Evolutionary conservation across 768 basidiomycete species (phyloP), one percentile per base, ranked within the genome.

Genomic region (Collybiopsis luxurians): DNA sequence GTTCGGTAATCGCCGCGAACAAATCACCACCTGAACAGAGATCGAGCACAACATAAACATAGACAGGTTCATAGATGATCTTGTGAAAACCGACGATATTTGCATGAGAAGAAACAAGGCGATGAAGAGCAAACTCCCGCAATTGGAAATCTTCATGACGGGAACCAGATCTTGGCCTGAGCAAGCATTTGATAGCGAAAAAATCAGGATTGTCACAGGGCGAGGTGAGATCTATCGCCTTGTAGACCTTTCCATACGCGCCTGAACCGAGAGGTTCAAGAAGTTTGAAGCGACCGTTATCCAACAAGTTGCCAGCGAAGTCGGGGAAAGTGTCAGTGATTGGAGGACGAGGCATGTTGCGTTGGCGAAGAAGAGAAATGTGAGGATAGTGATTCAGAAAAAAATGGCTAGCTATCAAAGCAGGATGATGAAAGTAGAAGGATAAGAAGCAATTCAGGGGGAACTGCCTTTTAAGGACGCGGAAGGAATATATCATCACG

Each of bases 151-250:
- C 68, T 24, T 79, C 80, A 60, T 84, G 79, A 50, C 78, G 75
- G 38, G 79, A 74, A 43, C 83, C 81, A 57, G 80, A 73, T 13
- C 77, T 76, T n/a, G 72, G 71, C 62, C 81, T 83, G 63, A 80
- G 75, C 49, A 92, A 77, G 66, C 89, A 91, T 69, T 94, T 94
- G 70, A 93, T 80, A 48, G 90, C 89, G 61, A 81, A 85, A 68
- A 77, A 79, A 45, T 67, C 64, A 15, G 72, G 77, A 50, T 67
- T 67, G 42, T 74, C 64, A 19, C 61, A 66, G 28, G 73, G 70
- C 50, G 73, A 74, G 30, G 68, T 66, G 40, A 70, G 66, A 66
- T 89, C 85, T 49, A 85, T 67, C 27, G 88, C 90, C 53, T 81
- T 78, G 71, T 92, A 92, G 61, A 93, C 90, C 46, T 83, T 80